Percentiles rank a stretch among this genome's conserved stretches.
These are phyloP conservation scores for Jatropha multifida DNA, from an alignment of 441 rosid genomes.

Conservation along the genomic window DNA sequence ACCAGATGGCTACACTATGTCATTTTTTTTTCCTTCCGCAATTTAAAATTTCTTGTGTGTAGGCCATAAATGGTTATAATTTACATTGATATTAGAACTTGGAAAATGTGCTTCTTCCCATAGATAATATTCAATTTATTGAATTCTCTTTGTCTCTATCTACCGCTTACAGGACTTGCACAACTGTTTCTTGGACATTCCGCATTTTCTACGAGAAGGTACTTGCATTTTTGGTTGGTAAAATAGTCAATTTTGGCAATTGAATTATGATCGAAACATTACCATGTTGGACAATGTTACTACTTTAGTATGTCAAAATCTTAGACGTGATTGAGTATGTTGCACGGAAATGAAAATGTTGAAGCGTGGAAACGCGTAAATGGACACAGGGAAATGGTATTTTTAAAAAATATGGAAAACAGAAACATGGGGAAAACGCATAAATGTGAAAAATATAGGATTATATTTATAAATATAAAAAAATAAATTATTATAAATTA, in stretches of 20 bases:
- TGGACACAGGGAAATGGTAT: no score
- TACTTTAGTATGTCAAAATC: no score
- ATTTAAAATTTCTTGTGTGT: background rate
- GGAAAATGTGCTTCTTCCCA: conserved; percentile 14
- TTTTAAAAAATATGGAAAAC: no score
- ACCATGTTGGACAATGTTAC: background rate
- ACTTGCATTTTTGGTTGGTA: conserved; percentile 25
- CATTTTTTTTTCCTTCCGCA: background rate
- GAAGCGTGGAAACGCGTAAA: no score
- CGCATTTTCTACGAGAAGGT: conserved; percentile 96
- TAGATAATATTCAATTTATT: conserved; percentile 20
- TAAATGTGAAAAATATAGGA: no score
- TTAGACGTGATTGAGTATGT: no score
- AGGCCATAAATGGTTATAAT: background rate
- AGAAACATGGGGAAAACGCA: no score
- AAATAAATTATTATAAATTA: no score
- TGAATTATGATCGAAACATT: background rate
- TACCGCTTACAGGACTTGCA: conserved; percentile 74
- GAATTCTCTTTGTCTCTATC: conserved; percentile 21
- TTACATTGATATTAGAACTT: conserved; percentile 3
- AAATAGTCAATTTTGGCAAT: background rate
- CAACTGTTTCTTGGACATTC: conserved; percentile 91
- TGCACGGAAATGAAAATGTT: no score
- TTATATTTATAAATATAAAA: no score
- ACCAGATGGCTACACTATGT: background rate